Evolutionary conservation across 192 early-diverging fungal species (phyloP), one percentile per base, ranked within the genome.

Genomic region (Coemansia reversa): DNA sequence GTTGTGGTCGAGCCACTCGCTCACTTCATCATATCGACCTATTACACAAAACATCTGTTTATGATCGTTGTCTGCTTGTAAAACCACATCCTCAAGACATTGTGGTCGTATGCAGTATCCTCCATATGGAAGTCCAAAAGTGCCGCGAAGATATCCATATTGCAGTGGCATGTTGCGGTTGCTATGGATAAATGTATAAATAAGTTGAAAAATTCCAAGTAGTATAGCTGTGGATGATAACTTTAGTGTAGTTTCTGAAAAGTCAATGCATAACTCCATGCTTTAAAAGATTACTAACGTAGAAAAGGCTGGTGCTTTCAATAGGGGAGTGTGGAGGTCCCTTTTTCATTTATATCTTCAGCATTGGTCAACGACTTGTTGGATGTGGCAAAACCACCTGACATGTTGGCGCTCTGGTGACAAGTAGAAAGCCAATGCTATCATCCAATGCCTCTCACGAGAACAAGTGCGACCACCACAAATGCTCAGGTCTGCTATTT

Each of bases 51-150:
- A 80, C 77, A 80, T 80, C 7, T 53, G 19, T 9, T 54, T 54
- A 33, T 74, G 24, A 11, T 58, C 50, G 62, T 70, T 80, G 58
- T 60, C 65, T 1, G 72, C 61, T 20, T 52, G 59, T 51, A 80
- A 56, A 3, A 62, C 14, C 25, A 80, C 69, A 22, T 69, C 63
- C 33, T 33, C 28, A 7, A 76, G 55, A 5, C 1, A 22, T 1
- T 45, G 50, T 3, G 74, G 74, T 8, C 52, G 58, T 5, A 81
- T 67, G 23, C 70, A 73, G 63, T 81, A 81, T 2, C 79, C 79
- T 42, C 79, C 79, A 29, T 81, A 81, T 4, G 79, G 79, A 25
- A 81, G 51, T 5, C 79, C 74, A 60, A 81, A 81, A 2, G 79
- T 81, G 8, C 79, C 74, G 23, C 67, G 79, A 11, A 81, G 42